Conservation (phyloP, 805 yeast genomes). For the Tetrapisispora namnaoensis region DNA sequence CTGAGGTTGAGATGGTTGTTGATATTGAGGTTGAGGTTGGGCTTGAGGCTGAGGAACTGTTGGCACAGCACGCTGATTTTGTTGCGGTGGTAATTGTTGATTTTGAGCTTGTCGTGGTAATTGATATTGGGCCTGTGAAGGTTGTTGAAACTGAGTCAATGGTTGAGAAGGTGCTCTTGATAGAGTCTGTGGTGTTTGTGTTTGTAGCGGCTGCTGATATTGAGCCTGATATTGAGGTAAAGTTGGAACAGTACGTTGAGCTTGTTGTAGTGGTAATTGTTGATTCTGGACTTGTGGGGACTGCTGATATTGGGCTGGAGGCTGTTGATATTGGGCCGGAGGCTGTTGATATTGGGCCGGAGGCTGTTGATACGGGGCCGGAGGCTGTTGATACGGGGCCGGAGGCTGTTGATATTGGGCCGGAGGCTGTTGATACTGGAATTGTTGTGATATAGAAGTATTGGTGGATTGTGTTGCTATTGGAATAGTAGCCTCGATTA, state of each 20-base stretch:
- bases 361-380: background rate
- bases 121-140: no score
- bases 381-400: background rate
- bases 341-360: conserved; percentile 3
- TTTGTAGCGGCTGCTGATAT: background rate
- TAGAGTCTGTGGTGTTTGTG: no score
- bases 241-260: conserved; percentile 4
- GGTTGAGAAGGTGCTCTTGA: no score
- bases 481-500: conserved; percentile 4
- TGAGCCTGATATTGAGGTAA: conserved; percentile 2
- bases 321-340: conserved; percentile 2
- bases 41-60: conserved; percentile 9
- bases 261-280: background rate
- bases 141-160: background rate
- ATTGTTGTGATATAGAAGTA: background rate
- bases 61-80: conserved; percentile 4
- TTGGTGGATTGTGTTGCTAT: background rate
- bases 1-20: background rate
- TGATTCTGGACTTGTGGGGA: background rate
- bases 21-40: conserved; percentile 8
- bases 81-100: background rate
- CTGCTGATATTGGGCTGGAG: conserved; percentile 2
- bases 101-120: no score
- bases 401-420: background rate
- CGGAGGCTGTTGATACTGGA: background rate